Percentiles rank a stretch among this genome's conserved stretches.
Evolutionary conservation across 139 green algal species (phyloP).

Genomic region (Ettlia oleoabundans): DNA sequence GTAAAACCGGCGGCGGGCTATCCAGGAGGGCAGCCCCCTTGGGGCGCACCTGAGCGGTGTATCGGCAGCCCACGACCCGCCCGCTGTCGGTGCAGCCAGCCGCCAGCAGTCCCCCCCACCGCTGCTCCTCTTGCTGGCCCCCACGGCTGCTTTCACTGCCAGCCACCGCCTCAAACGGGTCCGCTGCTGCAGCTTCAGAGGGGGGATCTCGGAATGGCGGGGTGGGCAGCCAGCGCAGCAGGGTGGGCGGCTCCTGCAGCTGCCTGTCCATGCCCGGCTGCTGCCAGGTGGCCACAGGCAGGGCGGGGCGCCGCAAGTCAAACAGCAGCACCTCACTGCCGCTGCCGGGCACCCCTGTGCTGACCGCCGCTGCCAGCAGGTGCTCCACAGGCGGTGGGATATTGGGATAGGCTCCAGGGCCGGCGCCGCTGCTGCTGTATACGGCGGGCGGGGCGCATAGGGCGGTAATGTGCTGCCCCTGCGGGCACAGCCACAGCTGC

Average conservation of each 20-base stretch:
- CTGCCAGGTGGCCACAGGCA: constrained; percentile 28
- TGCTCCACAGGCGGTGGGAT: not conserved
- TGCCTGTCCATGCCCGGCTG: constrained; percentile 9
- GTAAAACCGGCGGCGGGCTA: no score
- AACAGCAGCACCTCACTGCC: constrained; percentile 27
- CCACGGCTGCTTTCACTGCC: not conserved
- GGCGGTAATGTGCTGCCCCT: constrained; percentile 27
- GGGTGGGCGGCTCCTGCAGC: not conserved
- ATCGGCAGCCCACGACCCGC: constrained; percentile 11
- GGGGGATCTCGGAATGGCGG: not conserved
- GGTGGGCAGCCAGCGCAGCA: constrained; percentile 13
- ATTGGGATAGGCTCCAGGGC: no score
- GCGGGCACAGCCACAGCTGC: constrained; percentile 29
- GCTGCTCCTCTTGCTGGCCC: not conserved
- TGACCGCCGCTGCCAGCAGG: not conserved
- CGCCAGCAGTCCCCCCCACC: constrained; percentile 10
- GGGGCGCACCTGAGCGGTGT: not conserved
- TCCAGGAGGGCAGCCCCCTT: no score
- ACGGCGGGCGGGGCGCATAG: not conserved
- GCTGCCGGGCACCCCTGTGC: not conserved
- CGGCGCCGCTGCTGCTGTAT: not conserved
- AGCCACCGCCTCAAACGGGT: not conserved
- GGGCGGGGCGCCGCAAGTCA: constrained; percentile 22
- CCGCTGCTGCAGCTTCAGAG: not conserved
- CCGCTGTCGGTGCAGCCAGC: not conserved